Conservation (phyloP, 2,329 filamentous ascomycete genomes). For the Colletotrichum sp. region DNA sequence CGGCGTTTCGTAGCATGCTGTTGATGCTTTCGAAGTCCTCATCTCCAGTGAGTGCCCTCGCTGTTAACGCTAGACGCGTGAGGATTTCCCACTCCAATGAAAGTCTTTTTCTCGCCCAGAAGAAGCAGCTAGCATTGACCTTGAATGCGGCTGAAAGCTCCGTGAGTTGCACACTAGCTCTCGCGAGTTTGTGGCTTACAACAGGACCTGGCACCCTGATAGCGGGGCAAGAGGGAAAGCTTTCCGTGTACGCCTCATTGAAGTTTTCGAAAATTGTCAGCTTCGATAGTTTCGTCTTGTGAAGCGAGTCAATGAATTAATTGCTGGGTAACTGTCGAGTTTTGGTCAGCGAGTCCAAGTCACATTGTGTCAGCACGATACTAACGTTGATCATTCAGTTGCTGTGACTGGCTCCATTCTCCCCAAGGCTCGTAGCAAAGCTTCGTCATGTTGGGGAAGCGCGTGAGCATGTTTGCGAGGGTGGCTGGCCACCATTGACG, state of each 20-base stretch:
- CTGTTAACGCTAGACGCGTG: constrained; percentile 35
- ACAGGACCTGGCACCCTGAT: constrained; percentile 26
- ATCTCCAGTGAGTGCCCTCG: constrained; percentile 27
- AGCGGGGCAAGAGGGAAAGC: constrained; percentile 11
- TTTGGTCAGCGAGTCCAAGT: constrained; percentile 22
- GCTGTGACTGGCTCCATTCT: constrained; percentile 28
- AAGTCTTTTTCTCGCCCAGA: constrained; percentile 21
- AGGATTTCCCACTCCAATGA: constrained; percentile 34
- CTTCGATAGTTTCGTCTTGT: constrained; percentile 27
- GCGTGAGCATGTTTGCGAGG: constrained; percentile 36
- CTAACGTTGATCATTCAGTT: constrained; percentile 31
- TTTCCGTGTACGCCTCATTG: constrained; percentile 32
- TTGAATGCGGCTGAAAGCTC: constrained; percentile 36
- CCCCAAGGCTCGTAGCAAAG: constrained; percentile 44
- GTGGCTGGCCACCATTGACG: constrained; percentile 36
- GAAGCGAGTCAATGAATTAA: constrained; percentile 33
- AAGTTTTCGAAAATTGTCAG: constrained; percentile 40
- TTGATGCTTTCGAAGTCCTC: constrained; percentile 23
- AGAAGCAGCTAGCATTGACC: constrained; percentile 35
- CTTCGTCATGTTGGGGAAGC: constrained; percentile 39
- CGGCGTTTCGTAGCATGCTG: constrained; percentile 31
- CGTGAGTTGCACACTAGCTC: constrained; percentile 31
- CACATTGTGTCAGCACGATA: constrained; percentile 20
- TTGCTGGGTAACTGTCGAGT: constrained; percentile 24
- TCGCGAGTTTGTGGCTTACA: constrained; percentile 32